Conservation (phyloP, 257 asterid genomes). For the Solanum clarkiae region DNA sequence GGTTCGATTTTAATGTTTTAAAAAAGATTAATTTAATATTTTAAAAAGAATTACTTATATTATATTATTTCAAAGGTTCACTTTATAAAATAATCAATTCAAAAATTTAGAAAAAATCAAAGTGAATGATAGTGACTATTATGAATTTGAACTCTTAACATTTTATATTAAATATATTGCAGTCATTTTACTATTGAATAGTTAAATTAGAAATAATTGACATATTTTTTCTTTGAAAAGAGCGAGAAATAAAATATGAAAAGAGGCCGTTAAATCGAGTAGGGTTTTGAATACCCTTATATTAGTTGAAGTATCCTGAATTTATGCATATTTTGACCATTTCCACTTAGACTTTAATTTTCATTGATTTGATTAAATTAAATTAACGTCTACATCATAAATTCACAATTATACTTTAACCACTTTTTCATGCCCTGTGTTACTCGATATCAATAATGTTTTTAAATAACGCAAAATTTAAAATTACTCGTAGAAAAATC, state of each 20-base stretch:
- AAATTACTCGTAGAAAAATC: neutral
- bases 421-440: neutral
- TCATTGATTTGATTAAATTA: neutral
- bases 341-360: neutral
- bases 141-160: neutral
- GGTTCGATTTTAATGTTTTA: neutral
- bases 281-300: neutral
- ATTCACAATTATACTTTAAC: neutral
- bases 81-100: neutral
- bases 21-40: no score
- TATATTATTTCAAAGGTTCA: neutral
- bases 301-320: neutral
- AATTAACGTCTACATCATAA: neutral
- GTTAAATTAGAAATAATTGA: neutral
- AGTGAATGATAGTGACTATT: neutral
- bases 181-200: neutral
- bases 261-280: neutral
- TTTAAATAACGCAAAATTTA: neutral
- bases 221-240: neutral
- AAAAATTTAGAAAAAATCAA: neutral
- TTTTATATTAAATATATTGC: neutral
- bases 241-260: neutral
- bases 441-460: neutral
- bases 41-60: neutral
- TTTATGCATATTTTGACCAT: neutral